Conservation (phyloP, 345 rosid genomes). For the Populus tremula region DNA sequence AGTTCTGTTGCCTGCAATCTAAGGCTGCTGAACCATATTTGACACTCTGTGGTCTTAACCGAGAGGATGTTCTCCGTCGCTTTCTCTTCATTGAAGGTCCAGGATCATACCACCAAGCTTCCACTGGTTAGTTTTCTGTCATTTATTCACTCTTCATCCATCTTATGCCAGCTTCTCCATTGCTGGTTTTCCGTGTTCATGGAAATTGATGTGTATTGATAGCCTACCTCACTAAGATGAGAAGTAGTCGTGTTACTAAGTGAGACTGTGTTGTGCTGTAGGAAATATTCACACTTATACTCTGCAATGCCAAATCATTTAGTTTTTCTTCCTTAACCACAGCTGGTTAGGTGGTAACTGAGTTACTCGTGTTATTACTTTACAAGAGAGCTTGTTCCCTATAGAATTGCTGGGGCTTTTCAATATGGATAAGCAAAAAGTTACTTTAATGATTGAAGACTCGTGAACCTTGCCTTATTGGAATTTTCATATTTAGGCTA, state of each 20-base stretch:
- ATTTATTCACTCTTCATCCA: not conserved
- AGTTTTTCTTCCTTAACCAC: too few relatives aligned
- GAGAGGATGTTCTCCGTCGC: slow-evolving; percentile 67
- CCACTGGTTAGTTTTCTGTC: slow-evolving; percentile 57
- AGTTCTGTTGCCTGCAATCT: slow-evolving; percentile 91
- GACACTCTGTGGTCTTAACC: slow-evolving; percentile 62
- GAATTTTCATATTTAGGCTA: too few relatives aligned
- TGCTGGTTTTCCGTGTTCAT: not conserved
- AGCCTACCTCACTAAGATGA: not conserved
- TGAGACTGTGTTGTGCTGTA: not conserved
- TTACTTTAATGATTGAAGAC: too few relatives aligned
- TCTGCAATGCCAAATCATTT: too few relatives aligned
- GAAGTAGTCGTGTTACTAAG: not conserved
- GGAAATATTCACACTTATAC: too few relatives aligned
- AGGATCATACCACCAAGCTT: slow-evolving; percentile 70
- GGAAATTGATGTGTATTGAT: not conserved
- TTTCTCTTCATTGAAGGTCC: slow-evolving; percentile 86
- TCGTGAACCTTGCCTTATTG: too few relatives aligned
- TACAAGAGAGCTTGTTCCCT: too few relatives aligned
- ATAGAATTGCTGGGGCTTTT: too few relatives aligned
- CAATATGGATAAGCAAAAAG: too few relatives aligned
- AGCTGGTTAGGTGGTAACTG: too few relatives aligned
- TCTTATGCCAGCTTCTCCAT: not conserved
- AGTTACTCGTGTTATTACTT: too few relatives aligned
- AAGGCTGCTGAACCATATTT: slow-evolving; percentile 82